A percentile compares a stretch with the other conserved stretches of the same genome.
Evolutionary conservation across 129 eudicot genomes (phyloP).

Genomic region (Flaveria trinervia): DNA sequence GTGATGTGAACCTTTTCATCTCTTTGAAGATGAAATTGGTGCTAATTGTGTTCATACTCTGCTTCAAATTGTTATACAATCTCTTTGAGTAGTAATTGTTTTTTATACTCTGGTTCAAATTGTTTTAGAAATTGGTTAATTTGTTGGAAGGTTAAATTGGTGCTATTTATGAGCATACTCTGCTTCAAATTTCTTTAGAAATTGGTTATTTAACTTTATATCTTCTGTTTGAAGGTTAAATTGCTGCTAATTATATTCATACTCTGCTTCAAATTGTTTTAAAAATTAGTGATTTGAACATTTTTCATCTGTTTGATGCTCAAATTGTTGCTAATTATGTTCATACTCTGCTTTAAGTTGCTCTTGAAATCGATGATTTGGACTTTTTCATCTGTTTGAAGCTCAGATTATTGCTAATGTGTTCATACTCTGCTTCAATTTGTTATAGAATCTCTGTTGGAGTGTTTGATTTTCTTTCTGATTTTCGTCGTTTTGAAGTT

Average conservation of each 20-base stretch:
- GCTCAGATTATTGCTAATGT: too few species aligned
- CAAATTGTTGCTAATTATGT: constrained; percentile 5
- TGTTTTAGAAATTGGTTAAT: too few species aligned
- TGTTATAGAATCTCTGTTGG: too few species aligned
- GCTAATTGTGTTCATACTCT: neutral
- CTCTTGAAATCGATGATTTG: neutral
- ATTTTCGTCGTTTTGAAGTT: neutral
- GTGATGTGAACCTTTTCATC: too few species aligned
- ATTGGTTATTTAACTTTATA: too few species aligned
- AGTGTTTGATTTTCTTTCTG: neutral
- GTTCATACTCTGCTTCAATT: too few species aligned
- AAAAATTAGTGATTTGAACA: neutral
- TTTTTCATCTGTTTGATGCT: neutral
- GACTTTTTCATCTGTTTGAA: too few species aligned
- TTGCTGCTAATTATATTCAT: neutral
- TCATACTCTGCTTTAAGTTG: neutral
- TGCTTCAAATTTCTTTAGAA: neutral
- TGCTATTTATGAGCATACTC: neutral
- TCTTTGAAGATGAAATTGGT: neutral
- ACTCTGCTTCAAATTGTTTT: neutral
- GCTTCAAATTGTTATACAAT: neutral
- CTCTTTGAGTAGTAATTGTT: too few species aligned
- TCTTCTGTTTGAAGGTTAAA: neutral
- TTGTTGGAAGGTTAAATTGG: neutral
- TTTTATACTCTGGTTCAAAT: too few species aligned